Evolutionary conservation across 1,139 yeast species (phyloP).

Genomic region (Saccharomycopsis hybrid): DNA sequence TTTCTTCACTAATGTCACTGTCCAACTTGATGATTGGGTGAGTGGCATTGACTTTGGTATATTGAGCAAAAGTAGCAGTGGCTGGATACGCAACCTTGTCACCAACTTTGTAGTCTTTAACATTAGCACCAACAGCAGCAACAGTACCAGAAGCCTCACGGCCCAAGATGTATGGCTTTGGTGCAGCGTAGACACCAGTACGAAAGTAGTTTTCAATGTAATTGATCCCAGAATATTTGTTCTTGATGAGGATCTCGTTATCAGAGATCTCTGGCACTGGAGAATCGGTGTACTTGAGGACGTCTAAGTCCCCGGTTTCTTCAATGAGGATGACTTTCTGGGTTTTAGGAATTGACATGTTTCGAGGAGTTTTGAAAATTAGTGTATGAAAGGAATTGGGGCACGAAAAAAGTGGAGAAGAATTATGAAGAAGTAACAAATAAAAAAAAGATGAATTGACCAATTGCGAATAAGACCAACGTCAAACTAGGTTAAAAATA

Average conservation of each 20-base stretch:
- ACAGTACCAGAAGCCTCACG: slow-evolving; percentile 78
- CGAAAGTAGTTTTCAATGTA: slow-evolving; percentile 81
- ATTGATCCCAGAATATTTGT: slow-evolving; percentile 71
- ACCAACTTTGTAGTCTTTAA: slow-evolving; percentile 53
- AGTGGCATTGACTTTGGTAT: slow-evolving; percentile 41
- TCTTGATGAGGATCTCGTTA: slow-evolving; percentile 60
- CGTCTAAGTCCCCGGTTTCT: slow-evolving; percentile 52
- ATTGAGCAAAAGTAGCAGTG: slow-evolving; percentile 61
- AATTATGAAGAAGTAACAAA: too few species aligned
- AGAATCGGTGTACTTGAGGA: slow-evolving; percentile 43
- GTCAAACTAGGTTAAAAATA: too few species aligned
- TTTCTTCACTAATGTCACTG: slow-evolving; percentile 38
- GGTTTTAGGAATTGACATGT: slow-evolving; percentile 38
- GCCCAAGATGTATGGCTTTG: slow-evolving; percentile 64
- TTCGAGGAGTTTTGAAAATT: not conserved
- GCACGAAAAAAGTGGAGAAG: not conserved
- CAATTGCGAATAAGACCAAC: too few species aligned
- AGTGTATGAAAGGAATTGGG: not conserved
- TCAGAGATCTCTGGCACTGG: slow-evolving; percentile 53
- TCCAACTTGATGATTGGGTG: slow-evolving; percentile 43
- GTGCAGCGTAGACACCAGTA: slow-evolving; percentile 60
- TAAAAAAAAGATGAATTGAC: not conserved
- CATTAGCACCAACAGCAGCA: slow-evolving; percentile 59
- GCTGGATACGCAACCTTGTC: slow-evolving; percentile 62
- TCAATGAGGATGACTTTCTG: slow-evolving; percentile 55